A percentile compares a stretch with the other conserved stretches of the same genome.
These are phyloP conservation scores for Mucuna pruriens DNA, from an alignment of 306 rosid genomes.

Conservation along the genomic window DNA sequence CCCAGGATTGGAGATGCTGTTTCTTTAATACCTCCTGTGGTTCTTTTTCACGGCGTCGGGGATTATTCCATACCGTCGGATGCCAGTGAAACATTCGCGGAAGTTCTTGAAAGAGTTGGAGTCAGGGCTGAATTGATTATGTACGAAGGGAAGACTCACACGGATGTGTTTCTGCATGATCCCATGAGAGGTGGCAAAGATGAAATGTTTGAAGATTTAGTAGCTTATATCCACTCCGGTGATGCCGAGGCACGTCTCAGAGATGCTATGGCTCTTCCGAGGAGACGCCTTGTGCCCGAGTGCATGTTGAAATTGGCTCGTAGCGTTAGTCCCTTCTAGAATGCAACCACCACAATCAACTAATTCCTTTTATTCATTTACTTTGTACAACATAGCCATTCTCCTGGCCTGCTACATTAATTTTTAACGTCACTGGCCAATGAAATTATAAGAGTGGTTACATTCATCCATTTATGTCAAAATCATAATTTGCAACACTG, in stretches of 20 bases:
- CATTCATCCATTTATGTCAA: too few relatives aligned
- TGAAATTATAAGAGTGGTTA: too few relatives aligned
- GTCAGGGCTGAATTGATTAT: constrained; percentile 68
- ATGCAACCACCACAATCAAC: background rate
- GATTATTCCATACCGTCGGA: too few relatives aligned
- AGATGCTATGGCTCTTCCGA: constrained; percentile 70
- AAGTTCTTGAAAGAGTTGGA: constrained; percentile 72
- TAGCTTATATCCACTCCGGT: constrained; percentile 65
- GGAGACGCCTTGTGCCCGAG: constrained; percentile 91
- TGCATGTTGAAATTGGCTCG: constrained; percentile 80
- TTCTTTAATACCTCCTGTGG: too few relatives aligned
- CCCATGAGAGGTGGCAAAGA: constrained; percentile 93
- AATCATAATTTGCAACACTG: too few relatives aligned
- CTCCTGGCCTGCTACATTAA: background rate
- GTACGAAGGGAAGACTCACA: constrained; percentile 82
- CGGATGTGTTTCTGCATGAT: constrained; percentile 91
- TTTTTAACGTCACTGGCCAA: too few relatives aligned
- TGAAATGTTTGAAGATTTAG: constrained; percentile 73
- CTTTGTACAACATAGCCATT: constrained; percentile 32
- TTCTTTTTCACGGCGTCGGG: too few relatives aligned
- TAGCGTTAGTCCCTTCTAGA: constrained; percentile 77
- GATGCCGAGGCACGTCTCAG: constrained; percentile 68
- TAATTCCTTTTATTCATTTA: constrained; percentile 8
- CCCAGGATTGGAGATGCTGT: too few relatives aligned
- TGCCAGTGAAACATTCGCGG: constrained; percentile 78